These are phyloP conservation scores for Zangia roseola DNA, from an alignment of 768 basidiomycete species.

Conservation along the genomic window DNA sequence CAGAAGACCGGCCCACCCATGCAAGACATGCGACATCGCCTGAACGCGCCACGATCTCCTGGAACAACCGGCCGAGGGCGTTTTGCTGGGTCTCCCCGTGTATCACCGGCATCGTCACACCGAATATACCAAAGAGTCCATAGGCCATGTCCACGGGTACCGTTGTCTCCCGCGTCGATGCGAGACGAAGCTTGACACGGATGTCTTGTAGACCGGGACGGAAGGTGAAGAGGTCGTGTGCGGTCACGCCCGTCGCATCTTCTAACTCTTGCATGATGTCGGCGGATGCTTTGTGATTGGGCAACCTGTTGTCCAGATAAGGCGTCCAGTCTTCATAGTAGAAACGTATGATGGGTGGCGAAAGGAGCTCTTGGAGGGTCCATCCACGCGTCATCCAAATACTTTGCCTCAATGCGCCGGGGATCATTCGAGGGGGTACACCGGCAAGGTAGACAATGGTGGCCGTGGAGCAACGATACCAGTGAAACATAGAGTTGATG, in stretches of 20 bases:
- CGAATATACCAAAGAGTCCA: constrained; percentile 22
- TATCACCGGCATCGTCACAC: constrained; percentile 12
- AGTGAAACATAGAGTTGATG: constrained; percentile 23
- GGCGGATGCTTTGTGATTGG: constrained; percentile 17
- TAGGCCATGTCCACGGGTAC: constrained; percentile 21
- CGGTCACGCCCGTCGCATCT: constrained; percentile 3
- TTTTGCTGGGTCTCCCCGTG: constrained; percentile 15
- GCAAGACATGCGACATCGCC: constrained; percentile 20
- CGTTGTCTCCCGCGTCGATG: constrained; percentile 22
- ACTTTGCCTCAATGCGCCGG: constrained; percentile 11
- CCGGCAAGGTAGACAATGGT: constrained; percentile 20
- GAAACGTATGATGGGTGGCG: constrained; percentile 20
- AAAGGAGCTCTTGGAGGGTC: constrained; percentile 25
- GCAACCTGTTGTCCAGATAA: constrained; percentile 10
- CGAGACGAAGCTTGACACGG: constrained; percentile 17
- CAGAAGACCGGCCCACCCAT: constrained; percentile 19
- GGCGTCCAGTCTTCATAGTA: constrained; percentile 22
- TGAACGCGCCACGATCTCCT: constrained; percentile 17
- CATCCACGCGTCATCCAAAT: constrained; percentile 23
- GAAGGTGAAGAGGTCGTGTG: constrained; percentile 10
- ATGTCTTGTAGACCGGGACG: constrained; percentile 9
- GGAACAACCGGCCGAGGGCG: constrained; percentile 21
- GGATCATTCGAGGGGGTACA: constrained; percentile 9
- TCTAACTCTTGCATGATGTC: constrained; percentile 18
- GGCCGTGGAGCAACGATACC: constrained; percentile 16